These are phyloP conservation scores for Phaeomoniella chlamydospora DNA, from an alignment of 2,329 filamentous ascomycete genomes.

Conservation along the genomic window DNA sequence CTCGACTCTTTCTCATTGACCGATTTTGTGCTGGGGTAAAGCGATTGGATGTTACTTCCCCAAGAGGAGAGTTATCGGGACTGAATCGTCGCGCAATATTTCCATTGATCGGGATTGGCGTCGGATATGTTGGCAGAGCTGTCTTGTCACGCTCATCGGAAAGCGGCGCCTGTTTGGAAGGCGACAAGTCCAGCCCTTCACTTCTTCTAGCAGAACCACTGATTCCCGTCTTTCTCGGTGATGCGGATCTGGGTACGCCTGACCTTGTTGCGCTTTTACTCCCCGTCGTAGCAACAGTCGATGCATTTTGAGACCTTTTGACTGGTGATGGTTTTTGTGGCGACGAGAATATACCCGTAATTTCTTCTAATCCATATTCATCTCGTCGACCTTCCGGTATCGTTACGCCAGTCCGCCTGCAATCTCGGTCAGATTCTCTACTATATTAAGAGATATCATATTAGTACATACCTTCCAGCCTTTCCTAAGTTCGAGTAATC, in stretches of 20 bases:
- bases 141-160: constrained; percentile 12
- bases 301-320: constrained; percentile 15
- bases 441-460: constrained; percentile 2
- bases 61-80: constrained; percentile 3
- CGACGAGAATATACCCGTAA: constrained; percentile 80
- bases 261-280: not conserved
- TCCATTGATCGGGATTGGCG: not conserved
- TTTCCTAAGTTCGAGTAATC: constrained; percentile 34
- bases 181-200: constrained; percentile 25
- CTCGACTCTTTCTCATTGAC: not conserved
- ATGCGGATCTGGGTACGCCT: constrained; percentile 24
- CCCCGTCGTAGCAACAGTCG: not conserved
- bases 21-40: not conserved
- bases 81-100: constrained; percentile 3
- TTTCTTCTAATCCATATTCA: constrained; percentile 79
- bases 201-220: constrained; percentile 27
- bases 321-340: constrained; percentile 48
- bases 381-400: constrained; percentile 72
- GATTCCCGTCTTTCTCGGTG: constrained; percentile 28
- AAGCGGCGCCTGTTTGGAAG: constrained; percentile 17
- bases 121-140: constrained; percentile 1
- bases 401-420: constrained; percentile 77
- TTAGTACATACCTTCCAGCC: constrained; percentile 23
- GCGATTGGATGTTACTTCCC: not conserved
- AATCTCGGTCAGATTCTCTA: constrained; percentile 7